Evolutionary conservation across 2,329 filamentous ascomycete species (phyloP).

Genomic region (Thelonectria discophora): DNA sequence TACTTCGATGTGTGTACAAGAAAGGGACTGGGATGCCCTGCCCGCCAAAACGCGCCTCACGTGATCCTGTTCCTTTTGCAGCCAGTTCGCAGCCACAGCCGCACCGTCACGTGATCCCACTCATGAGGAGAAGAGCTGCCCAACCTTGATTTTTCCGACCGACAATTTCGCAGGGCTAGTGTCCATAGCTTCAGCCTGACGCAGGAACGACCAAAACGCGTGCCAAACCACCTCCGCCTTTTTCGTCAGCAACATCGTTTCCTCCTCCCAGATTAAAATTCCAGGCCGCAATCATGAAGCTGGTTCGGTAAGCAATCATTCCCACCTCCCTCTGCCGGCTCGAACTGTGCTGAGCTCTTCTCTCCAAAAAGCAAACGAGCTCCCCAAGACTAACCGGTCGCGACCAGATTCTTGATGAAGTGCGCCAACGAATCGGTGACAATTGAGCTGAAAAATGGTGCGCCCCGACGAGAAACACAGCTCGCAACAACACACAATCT

Average conservation of each 20-base stretch:
- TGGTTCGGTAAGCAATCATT: slow-evolving; percentile 81
- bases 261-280: slow-evolving; percentile 19
- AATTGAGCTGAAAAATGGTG: slow-evolving; percentile 98
- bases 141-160: slow-evolving; percentile 46
- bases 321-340: slow-evolving; percentile 18
- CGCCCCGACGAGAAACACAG: slow-evolving; percentile 19
- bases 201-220: slow-evolving; percentile 35
- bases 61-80: slow-evolving; percentile 1
- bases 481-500: slow-evolving; percentile 9
- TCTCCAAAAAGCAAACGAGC: slow-evolving; percentile 31
- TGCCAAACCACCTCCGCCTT: slow-evolving; percentile 17
- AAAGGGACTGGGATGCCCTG: too few species aligned
- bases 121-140: slow-evolving; percentile 28
- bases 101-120: slow-evolving; percentile 34
- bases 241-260: slow-evolving; percentile 18
- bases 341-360: slow-evolving; percentile 35
- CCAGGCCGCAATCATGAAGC: slow-evolving; percentile 79
- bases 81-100: neutral
- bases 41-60: slow-evolving; percentile 12
- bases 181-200: slow-evolving; percentile 43
- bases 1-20: too few species aligned
- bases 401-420: slow-evolving; percentile 94
- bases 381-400: slow-evolving; percentile 38
- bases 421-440: slow-evolving; percentile 98
- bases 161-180: slow-evolving; percentile 40